phyloP scores from a whole-genome alignment of 164 flowering plant species.

The Buxus sempervirens region DNA sequence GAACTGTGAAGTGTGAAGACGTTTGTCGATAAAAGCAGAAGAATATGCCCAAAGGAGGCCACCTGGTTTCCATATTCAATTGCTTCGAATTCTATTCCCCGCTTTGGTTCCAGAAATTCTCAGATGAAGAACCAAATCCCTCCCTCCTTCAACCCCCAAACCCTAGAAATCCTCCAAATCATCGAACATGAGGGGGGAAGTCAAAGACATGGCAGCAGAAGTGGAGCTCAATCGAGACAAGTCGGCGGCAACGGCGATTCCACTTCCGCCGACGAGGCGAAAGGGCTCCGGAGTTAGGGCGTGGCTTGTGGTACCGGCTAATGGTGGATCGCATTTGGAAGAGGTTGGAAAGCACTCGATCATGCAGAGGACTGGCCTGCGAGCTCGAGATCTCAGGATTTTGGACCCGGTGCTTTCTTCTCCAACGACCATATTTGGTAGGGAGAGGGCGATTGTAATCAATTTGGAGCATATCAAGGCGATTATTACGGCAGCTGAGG shows the following conservation, averaged over 20 bases:
- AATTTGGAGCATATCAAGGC: constrained; percentile 23
- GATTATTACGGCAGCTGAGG: constrained; percentile 16
- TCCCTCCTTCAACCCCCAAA: neutral
- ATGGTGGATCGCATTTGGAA: neutral
- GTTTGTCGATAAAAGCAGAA: too few relatives aligned
- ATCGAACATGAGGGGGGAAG: neutral
- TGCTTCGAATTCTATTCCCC: too few relatives aligned
- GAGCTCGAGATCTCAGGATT: constrained; percentile 18
- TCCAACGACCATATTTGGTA: constrained; percentile 15
- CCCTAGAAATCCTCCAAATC: neutral
- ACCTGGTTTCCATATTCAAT: too few relatives aligned
- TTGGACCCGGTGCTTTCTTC: constrained; percentile 21
- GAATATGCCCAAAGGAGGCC: too few relatives aligned
- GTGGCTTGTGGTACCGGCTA: constrained; percentile 10
- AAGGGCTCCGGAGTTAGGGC: constrained; percentile 13
- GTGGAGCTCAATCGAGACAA: neutral
- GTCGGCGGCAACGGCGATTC: neutral
- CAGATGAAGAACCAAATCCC: too few relatives aligned
- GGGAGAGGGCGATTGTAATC: constrained; percentile 20
- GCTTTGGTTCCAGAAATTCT: too few relatives aligned
- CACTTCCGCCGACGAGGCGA: neutral
- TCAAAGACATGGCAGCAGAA: too few relatives aligned
- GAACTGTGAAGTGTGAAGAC: too few relatives aligned
- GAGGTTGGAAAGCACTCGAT: constrained; percentile 17
- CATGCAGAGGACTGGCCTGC: constrained; percentile 22